Base-by-base conservation (phyloP, 768 basidiomycete species). In the Lenzites betulinus region DNA sequence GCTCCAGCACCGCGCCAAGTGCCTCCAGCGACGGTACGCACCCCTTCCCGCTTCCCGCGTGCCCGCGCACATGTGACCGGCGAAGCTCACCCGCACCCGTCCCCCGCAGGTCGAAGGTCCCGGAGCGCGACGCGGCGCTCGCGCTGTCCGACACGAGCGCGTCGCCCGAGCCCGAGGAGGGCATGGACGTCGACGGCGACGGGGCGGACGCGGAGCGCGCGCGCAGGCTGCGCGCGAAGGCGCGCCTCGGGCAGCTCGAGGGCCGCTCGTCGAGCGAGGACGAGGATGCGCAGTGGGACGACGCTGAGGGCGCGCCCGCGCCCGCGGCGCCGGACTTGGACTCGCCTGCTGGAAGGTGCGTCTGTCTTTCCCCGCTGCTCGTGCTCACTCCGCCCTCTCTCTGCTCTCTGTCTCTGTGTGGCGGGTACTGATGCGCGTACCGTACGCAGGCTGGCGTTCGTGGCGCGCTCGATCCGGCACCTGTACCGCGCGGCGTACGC, bases 1-100 rank as follows among this genome's bases (percentile, higher is more conserved):
- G 90, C 70, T 85, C 59, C 88, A 89, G 74, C 90, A 92, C 71
- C 82, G 88, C 20, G 82, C 79, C 25, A 92, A 90, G 72, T 92
- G 90, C 75, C 70, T 89, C 46, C 81, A 83, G n/a, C 74, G 88
- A 67, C 79, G 84, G 89, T 91, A 71, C 69, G 85, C n/a, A n/a
- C n/a, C n/a, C n/a, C n/a, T n/a, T n/a, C n/a, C n/a, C n/a, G n/a
- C n/a, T n/a, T n/a, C n/a, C n/a, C n/a, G n/a, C n/a, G n/a, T n/a
- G n/a, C n/a, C n/a, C n/a, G n/a, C n/a, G n/a, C n/a, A n/a, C n/a
- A n/a, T n/a, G n/a, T n/a, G n/a, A n/a, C n/a, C n/a, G n/a, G 26
- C 20, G 55, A 51, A 33, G 54, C 54, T 60, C 23, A 58, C 53
- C 63, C 43, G 41, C 59, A 51, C 30, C 51, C 50, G 59, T 4